Conservation (phyloP, 345 rosid species). For the Laguncularia racemosa region DNA sequence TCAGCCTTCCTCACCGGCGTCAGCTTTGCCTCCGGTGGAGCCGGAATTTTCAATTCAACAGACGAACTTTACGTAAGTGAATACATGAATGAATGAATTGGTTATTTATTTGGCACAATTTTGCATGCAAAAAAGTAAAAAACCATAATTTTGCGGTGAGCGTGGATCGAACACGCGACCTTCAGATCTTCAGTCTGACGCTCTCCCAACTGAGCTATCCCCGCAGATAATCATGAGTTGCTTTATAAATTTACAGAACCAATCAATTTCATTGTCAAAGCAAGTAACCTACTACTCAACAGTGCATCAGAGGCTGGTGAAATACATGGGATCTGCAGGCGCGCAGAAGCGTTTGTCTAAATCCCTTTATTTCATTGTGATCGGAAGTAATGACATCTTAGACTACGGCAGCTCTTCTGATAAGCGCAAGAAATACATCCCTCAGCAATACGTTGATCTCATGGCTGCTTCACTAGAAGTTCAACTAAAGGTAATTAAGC, state of each 20-base stretch:
- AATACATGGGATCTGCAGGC: constrained; percentile 8
- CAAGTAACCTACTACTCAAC: constrained; percentile 14
- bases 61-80: constrained; percentile 14
- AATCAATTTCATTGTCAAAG: constrained; percentile 18
- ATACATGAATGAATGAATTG: neutral
- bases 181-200: constrained; percentile 99
- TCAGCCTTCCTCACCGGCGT: constrained; percentile 31
- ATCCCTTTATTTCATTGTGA: constrained; percentile 12
- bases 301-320: constrained; percentile 9
- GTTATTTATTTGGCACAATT: too few relatives aligned
- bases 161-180: constrained; percentile 75
- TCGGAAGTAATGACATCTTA: constrained; percentile 22
- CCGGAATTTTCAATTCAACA: constrained; percentile 23
- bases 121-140: too few relatives aligned
- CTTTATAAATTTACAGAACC: too few relatives aligned
- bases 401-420: constrained; percentile 11
- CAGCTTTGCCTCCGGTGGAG: constrained; percentile 52
- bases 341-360: constrained; percentile 8
- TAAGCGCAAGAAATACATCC: constrained; percentile 3
- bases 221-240: too few relatives aligned
- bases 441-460: constrained; percentile 12
- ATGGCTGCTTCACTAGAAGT: constrained; percentile 13
- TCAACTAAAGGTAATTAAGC: constrained; percentile 10
- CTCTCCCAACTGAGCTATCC: constrained; percentile 99
- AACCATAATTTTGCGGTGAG: too few relatives aligned